Base-by-base conservation (phyloP, 768 basidiomycete species). In the Candolleomyces aberdarensis region DNA sequence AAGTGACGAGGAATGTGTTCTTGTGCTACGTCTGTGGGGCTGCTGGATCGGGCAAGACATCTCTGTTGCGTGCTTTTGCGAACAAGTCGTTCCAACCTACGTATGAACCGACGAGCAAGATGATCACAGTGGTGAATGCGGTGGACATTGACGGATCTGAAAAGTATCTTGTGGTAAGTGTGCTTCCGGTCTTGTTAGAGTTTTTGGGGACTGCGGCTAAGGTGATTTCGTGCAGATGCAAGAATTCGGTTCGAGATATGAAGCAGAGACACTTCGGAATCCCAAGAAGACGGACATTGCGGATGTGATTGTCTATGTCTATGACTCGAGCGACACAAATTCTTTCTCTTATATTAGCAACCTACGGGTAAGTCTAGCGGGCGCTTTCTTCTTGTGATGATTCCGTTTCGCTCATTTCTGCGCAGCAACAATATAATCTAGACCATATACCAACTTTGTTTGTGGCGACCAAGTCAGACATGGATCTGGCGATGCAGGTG, bases 271-370 rank as follows among this genome's bases (percentile, higher is more conserved):
- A 10, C 76, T 98, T 59, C 85, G 95, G 62, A 94, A 89, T 72
- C 81, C 87, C 43, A 96, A 94, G 78, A 97, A 95, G 77, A 87
- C 88, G 36, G 96, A 97, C 71, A 76, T 92, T 49, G 93, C 92
- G 19, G 96, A 99, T 74, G 92, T 98, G 46, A 91, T 98, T 62
- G 84, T 96, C 64, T 98, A 96, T 71, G 94, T 98, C 36, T 88
- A 98, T 69, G 96, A 99, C 75, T 98, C 96, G 51, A 95, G 93
- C 70, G 96, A 99, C 71, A 98, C 96, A 44, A 98, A 99, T 75
- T 97, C 94, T 10, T 99, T 99, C 73, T 96, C 94, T 51, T 97
- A 98, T 75, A 94, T 99, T 72, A 96, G 94, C 67, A 97, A 96
- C 76, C 78, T 98, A 68, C 85, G 96, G 72, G 95, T 96, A 71